Evolutionary conservation across 2,329 filamentous ascomycete species (phyloP).

Genomic region (Trichoderma afroharzianum): DNA sequence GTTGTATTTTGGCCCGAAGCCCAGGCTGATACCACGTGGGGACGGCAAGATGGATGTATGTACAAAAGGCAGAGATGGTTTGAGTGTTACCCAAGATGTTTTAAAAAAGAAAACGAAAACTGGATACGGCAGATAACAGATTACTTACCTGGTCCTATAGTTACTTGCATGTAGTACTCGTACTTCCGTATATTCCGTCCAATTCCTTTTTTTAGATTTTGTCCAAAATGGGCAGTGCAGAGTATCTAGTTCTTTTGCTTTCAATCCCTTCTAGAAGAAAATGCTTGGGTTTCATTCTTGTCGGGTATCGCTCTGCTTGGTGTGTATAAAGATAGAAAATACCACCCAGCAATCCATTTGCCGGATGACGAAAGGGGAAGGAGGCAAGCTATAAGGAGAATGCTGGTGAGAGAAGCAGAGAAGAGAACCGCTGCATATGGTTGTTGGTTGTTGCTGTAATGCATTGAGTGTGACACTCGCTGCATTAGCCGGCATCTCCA

Average conservation of each 20-base stretch:
- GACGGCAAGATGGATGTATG: background rate
- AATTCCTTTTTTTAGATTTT: background rate
- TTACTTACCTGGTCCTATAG: no score
- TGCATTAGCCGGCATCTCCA: background rate
- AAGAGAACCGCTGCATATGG: background rate
- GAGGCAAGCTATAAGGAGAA: background rate
- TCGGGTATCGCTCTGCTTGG: background rate
- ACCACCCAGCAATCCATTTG: background rate
- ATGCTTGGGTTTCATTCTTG: background rate
- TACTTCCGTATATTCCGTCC: background rate
- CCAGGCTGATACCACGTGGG: conserved; percentile 8
- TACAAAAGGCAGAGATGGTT: background rate
- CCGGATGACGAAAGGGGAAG: background rate
- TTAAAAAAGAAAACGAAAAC: background rate
- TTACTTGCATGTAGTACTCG: background rate
- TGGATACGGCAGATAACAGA: background rate
- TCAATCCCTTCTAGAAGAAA: background rate
- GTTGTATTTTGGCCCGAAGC: background rate
- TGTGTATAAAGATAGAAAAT: conserved; percentile 2
- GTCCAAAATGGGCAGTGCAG: background rate
- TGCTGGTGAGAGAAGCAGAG: background rate
- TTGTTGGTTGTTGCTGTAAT: background rate
- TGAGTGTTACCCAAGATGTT: background rate
- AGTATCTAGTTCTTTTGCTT: background rate
- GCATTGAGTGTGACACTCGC: background rate